Evolutionary conservation across 139 green algal genomes (phyloP).

Genomic region (Closterium sp.): DNA sequence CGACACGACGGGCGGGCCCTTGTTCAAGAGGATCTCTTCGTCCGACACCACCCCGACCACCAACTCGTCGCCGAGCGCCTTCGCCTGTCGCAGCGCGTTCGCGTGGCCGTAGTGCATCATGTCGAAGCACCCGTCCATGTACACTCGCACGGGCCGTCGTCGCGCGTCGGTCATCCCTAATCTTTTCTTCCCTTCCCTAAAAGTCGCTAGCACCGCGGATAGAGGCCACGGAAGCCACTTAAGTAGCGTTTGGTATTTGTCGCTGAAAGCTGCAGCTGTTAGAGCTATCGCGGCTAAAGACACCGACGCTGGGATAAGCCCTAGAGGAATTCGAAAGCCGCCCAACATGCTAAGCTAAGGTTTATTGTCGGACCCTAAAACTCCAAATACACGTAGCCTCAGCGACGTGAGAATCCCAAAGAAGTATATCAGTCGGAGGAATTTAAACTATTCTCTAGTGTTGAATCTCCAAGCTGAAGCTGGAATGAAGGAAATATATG

Average conservation of each 20-base stretch:
- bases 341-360: background rate
- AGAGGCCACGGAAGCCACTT: background rate
- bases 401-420: background rate
- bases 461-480: background rate
- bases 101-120: slow-evolving; percentile 99
- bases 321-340: background rate
- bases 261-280: background rate
- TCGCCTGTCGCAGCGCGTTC: slow-evolving; percentile 93
- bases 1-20: slow-evolving; percentile 89
- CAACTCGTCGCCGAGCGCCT: slow-evolving; percentile 84
- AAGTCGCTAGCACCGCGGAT: background rate
- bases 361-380: background rate
- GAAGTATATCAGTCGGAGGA: background rate
- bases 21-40: slow-evolving; percentile 86
- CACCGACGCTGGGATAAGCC: background rate
- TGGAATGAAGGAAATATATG: background rate
- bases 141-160: slow-evolving; percentile 74
- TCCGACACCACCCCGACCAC: slow-evolving; percentile 95
- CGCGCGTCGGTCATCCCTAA: background rate
- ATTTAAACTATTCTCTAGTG: no score
- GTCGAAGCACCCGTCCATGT: slow-evolving; percentile 99
- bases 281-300: background rate
- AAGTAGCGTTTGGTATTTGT: background rate
- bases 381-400: background rate
- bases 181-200: background rate